Evolutionary conservation across 139 green algal genomes (phyloP).

Genomic region (Chlamydomonas incerta): DNA sequence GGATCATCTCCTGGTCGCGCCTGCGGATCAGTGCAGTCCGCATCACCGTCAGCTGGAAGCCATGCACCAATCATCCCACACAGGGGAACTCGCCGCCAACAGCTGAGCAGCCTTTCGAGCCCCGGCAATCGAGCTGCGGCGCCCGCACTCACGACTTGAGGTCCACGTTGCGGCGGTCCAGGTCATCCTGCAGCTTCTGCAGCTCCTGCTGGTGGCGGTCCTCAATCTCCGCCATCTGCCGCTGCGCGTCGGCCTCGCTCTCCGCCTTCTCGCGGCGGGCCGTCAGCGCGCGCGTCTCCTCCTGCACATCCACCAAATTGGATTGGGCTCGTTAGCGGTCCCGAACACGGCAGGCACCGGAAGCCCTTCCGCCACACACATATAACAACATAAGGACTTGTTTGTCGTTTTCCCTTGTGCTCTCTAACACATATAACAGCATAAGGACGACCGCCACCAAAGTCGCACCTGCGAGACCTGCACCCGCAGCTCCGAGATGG

Average conservation of each 20-base stretch:
- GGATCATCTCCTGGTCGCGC: constrained; percentile 38
- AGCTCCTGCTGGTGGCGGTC: constrained; percentile 24
- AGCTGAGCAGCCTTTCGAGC: too few species aligned
- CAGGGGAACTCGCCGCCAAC: too few species aligned
- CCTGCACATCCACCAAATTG: background rate
- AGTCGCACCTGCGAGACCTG: constrained; percentile 3
- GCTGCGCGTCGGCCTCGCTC: background rate
- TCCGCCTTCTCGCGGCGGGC: background rate
- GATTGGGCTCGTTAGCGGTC: too few species aligned
- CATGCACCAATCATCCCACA: too few species aligned
- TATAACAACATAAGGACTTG: too few species aligned
- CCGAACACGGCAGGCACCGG: background rate
- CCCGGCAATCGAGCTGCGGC: too few species aligned
- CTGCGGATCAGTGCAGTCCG: too few species aligned
- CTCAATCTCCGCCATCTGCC: constrained; percentile 20
- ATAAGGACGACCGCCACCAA: too few species aligned
- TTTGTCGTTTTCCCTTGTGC: too few species aligned
- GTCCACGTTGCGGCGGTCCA: constrained; percentile 22
- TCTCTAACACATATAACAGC: too few species aligned
- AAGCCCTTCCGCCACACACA: too few species aligned
- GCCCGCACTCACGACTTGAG: constrained; percentile 32
- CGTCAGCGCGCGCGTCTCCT: background rate
- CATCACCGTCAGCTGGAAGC: too few species aligned
- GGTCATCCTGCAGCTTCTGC: constrained; percentile 11
- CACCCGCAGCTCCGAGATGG: constrained; percentile 4